These are phyloP conservation scores for Aureobasidium uvarum DNA, from an alignment of 2,329 filamentous ascomycete species.

Conservation along the genomic window DNA sequence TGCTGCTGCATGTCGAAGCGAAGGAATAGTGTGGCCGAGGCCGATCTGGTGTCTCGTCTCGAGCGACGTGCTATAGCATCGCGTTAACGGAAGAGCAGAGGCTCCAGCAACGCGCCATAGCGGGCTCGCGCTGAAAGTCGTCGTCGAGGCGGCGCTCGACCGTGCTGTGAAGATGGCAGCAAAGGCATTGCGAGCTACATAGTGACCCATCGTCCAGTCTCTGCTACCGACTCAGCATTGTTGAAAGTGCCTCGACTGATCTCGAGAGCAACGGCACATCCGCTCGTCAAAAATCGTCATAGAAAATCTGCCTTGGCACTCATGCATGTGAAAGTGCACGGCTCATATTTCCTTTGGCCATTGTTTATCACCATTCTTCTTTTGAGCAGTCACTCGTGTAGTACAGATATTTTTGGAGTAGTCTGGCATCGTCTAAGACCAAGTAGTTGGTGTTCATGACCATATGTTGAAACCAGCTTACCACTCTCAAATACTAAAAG, in stretches of 20 bases:
- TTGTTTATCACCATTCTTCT: not conserved
- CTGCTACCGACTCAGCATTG: constrained; percentile 24
- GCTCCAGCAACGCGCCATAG: constrained; percentile 7
- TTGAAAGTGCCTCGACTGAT: constrained; percentile 23
- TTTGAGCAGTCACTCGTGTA: not conserved
- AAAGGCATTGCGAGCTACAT: constrained; percentile 25
- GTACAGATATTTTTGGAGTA: not conserved
- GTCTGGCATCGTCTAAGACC: too few species aligned
- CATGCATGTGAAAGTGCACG: constrained; percentile 18
- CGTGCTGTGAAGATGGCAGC: constrained; percentile 4
- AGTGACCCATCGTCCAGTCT: constrained; percentile 23
- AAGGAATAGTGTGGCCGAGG: not conserved
- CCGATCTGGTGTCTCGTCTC: not conserved
- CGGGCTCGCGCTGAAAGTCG: not conserved
- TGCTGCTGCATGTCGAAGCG: not conserved
- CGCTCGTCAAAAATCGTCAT: constrained; percentile 16
- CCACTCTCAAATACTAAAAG: not conserved
- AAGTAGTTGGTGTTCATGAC: too few species aligned
- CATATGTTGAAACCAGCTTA: too few species aligned
- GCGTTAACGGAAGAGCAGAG: not conserved
- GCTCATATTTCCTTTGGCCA: not conserved
- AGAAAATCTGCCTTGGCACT: constrained; percentile 22
- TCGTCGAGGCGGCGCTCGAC: not conserved
- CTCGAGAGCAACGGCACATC: constrained; percentile 8
- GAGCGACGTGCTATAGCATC: constrained; percentile 9